Evolutionary conservation across 805 yeast genomes (phyloP), one percentile per base, ranked within the genome.

Genomic region (Starmerella bombicola): DNA sequence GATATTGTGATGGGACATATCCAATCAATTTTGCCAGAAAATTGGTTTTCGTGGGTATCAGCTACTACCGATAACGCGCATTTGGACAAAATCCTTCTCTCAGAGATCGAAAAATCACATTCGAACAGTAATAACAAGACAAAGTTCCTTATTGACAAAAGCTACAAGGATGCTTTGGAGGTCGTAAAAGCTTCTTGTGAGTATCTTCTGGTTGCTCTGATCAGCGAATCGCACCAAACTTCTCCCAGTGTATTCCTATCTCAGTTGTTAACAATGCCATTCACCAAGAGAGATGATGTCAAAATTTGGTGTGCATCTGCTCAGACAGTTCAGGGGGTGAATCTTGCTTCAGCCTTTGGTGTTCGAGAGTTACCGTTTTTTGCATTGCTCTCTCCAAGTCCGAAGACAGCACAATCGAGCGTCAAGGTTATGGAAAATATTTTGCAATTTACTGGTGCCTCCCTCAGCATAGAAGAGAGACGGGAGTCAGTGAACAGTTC

Each of bases 231-330:
- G 42, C 78, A 81, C 55, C 85, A 80, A 43, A 74, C 75, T 38
- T 66, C 77, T 1, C 58, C 63, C 24, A 20, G 18, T 21, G 57
- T 58, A 3, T 74, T 80, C 46, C 70, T 77, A 36, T 58, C 67
- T 12, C 67, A 68, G 9, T 68, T 83, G 3, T 29, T 33, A 21
- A 31, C 29, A 56, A 84, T 35, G 61, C 75, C 13, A n/a, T 20
- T 43, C 39, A 12, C 43, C 30, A 29, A 73, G 81, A 40, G 61
- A 71, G 69, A 68, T 35, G 69, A 80, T 33, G 56, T 78, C 2
- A 49, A 82, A 3, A 60, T 82, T 2, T 88, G 97, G 97, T 93
- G 86, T 31, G 95, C 95, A 7, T 78, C 82, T 55, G 72, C 80
- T 19, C 69, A 71, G n/a, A 75, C 76, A 42, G 74, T 85, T 17